Evolutionary conservation across 73 alveolate species (phyloP), one percentile per base, ranked within the genome.

Genomic region (Paramecium pentaurelia): DNA sequence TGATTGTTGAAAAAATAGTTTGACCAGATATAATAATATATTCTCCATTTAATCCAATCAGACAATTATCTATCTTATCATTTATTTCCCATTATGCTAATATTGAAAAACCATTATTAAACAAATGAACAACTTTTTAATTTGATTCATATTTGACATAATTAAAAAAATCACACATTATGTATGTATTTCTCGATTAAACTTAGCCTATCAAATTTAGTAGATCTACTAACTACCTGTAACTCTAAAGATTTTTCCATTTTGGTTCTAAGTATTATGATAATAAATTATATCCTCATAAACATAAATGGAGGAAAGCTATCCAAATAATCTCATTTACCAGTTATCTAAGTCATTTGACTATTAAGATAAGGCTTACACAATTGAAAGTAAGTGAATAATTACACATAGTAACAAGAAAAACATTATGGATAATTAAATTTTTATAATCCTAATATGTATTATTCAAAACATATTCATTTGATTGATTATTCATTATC

Each of bases 291-390:
- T 40, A 40, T 40, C 49, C 49, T 49, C 60, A 4, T 12, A 12
- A 0, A 49, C 60, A 49, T 49, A 49, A 27, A 49, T 49, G 60
- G 54, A 40, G 49, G 49, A 40, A 1, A 40, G 2, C 32, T 71
- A 22, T 71, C 86, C 86, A 71, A 71, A 71, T 38, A 71, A 71
- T 34, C 86, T 71, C 86, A 71, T 71, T 30, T 28, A 25, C 58
- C 86, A 71, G 1, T 71, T 16, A 71, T 34, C 36, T 30, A 73
- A 36, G n/a, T 20, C 87, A 25, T 30, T 5, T 34, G 27, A 71
- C 14, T 8, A 7, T 40, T 40, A 40, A 40, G 49, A 40, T 0
- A 14, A 4, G 22, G 60, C 22, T 49, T 49, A 49, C 60, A 49
- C 22, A 49, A 49, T 49, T 49, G 60, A 49, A 47, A 49, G 18